Evolutionary conservation across 352 stramenopile genomes (phyloP), one percentile per base, ranked within the genome.

Genomic region (Phytophthora uliginosa): DNA sequence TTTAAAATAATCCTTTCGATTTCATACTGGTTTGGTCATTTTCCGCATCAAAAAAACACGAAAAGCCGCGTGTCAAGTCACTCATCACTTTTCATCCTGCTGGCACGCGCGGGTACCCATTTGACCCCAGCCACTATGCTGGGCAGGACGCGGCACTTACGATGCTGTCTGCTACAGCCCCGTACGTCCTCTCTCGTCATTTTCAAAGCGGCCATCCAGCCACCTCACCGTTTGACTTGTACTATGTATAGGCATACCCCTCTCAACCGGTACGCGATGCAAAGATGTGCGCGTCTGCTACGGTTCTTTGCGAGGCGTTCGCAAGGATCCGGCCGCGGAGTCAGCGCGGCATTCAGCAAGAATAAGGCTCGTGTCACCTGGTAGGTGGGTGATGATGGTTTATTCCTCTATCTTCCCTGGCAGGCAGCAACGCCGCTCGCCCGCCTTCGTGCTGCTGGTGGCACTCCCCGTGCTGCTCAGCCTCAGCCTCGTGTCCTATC

Each of bases 311-410:
- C 7, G 42, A 51, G 13, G 36, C 36, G 36, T 10, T 12, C 36
- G 13, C 40, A 20, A 50, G n/a, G 47, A 53, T 53, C 47, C n/a
- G 10, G 31, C 7, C 38, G 38, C 38, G 38, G 38, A 45, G 15
- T 47, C 53, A 26, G 53, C 33, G 8, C 33, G 33, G 24, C 58
- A 55, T 50, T 74, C 24, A 42, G n/a, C 9, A 34, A 31, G 28
- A 31, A 31, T 31, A 31, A 57, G 13, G 47, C 20, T 34, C 15
- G 22, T 13, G 38, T 59, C 17, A 63, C 66, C 13, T 53, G 66
- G 59, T 69, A 76, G 70, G 74, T 76, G 62, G 70, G 74, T 76
- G 62, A 81, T 79, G 62, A 81, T 81, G 74, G 75, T 81, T 63
- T 71, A 77, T 81, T 81, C 71, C 45, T 51, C 74, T 28, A 63